phyloP scores from a whole-genome alignment of 345 rosid genomes.

The Gossypioides kirkii region DNA sequence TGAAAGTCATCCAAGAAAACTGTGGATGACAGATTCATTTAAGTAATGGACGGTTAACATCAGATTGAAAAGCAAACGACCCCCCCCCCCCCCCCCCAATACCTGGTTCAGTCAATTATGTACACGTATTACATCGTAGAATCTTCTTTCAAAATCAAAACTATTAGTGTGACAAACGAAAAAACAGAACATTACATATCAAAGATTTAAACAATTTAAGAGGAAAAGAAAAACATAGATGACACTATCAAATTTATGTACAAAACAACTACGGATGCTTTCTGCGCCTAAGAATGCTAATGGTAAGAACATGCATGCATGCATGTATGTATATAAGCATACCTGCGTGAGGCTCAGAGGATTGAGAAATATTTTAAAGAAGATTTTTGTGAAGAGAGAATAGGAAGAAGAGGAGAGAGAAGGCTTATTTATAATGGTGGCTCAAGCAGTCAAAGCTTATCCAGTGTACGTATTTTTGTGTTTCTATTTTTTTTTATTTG shows the following conservation, averaged over 20 bases:
- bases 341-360: not conserved
- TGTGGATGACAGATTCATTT: not conserved
- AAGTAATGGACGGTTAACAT: not conserved
- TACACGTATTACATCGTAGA: not conserved
- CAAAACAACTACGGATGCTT: not conserved
- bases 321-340: not conserved
- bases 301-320: not conserved
- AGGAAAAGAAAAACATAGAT: no score
- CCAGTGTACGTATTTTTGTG: not conserved
- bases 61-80: not conserved
- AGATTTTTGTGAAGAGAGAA: not conserved
- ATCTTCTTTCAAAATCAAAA: not conserved
- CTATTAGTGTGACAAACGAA: not conserved
- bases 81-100: not conserved
- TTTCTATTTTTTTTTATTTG: no score
- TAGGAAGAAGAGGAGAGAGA: not conserved
- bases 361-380: not conserved
- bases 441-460: conserved; percentile 1
- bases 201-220: not conserved
- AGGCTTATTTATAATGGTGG: not conserved
- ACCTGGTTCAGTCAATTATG: not conserved
- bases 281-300: not conserved
- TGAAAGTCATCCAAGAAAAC: not conserved
- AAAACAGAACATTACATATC: not conserved
- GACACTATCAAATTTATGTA: not conserved